These are phyloP conservation scores for Hygrocybe punicea DNA, from an alignment of 768 basidiomycete species.

Conservation along the genomic window DNA sequence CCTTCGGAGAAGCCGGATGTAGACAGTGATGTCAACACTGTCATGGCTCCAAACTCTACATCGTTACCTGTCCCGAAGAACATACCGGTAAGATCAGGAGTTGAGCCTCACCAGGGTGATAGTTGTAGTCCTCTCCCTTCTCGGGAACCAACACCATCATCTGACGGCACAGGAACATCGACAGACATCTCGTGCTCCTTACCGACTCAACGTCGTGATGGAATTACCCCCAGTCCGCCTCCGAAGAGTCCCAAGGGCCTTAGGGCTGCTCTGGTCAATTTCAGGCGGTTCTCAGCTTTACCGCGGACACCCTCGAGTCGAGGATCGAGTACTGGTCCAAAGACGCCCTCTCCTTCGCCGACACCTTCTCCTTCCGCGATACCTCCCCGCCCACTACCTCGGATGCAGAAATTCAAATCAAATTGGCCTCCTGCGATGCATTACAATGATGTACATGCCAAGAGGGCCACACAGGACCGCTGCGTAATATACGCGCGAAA, in stretches of 20 bases:
- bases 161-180: background rate
- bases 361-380: conserved; percentile 13
- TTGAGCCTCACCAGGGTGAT: background rate
- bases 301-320: conserved; percentile 66
- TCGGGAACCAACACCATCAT: background rate
- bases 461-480: conserved; percentile 60
- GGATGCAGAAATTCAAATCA: conserved; percentile 31
- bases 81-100: background rate
- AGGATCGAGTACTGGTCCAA: conserved; percentile 24
- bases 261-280: conserved; percentile 29
- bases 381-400: conserved; percentile 15
- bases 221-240: conserved; percentile 43
- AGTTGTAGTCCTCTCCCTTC: background rate
- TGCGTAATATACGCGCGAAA: conserved; percentile 73
- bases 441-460: conserved; percentile 58
- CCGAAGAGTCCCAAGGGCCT: conserved; percentile 50
- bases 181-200: background rate
- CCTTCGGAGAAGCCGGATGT: conserved; percentile 3
- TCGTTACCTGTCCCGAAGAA: background rate
- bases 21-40: background rate
- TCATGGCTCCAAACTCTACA: conserved; percentile 6
- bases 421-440: conserved; percentile 65
- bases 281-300: conserved; percentile 55
- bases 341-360: conserved; percentile 26
- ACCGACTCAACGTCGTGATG: conserved; percentile 13